Evolutionary conservation across 176 grass and related monocot species (phyloP), one percentile per base, ranked within the genome.

Genomic region (Leersia perrieri): DNA sequence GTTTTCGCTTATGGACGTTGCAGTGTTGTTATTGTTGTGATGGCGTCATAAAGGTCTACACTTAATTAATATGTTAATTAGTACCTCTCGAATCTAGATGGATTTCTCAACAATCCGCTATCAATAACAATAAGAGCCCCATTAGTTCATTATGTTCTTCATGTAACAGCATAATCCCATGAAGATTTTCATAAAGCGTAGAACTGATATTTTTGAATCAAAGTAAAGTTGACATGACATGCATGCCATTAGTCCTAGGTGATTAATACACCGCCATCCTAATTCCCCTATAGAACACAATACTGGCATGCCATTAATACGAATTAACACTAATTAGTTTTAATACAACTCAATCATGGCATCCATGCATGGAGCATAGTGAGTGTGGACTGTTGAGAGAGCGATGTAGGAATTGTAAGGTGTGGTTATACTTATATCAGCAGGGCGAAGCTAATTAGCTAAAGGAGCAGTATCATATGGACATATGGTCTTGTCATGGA

Each of bases 401-500:
- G 34, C 61, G 61, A 53, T 81, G 79, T 49, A 70, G 66, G 62
- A 30, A 31, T 27, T 68, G 77, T 57, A 77, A 63, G 51, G 2
- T 11, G 33, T 75, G 51, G 55, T n/a, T n/a, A n/a, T n/a, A n/a
- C n/a, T n/a, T n/a, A 18, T 23, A 74, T 39, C 51, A 18, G n/a
- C 51, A 28, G 47, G 22, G 58, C 60, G 5, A 51, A 20, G 16
- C 45, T 22, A 33, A 65, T 1, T 18, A 20, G 16, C 45, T 22
- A 33, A 65, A 22, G 39, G 61, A 47, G 27, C 61, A 78, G 31
- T 77, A 12, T 11, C 25, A 41, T 7, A 31, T 58, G 53, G 20
- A 11, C 25, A 41, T 7, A 31, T 58, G 53, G 18, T 16, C 26
- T 42, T 63, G 74, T 77, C 74, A 42, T 36, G 9, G 1, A 63